Evolutionary conservation across 176 grass and related monocot genomes (phyloP).

Genomic region (Triticum turgidum): DNA sequence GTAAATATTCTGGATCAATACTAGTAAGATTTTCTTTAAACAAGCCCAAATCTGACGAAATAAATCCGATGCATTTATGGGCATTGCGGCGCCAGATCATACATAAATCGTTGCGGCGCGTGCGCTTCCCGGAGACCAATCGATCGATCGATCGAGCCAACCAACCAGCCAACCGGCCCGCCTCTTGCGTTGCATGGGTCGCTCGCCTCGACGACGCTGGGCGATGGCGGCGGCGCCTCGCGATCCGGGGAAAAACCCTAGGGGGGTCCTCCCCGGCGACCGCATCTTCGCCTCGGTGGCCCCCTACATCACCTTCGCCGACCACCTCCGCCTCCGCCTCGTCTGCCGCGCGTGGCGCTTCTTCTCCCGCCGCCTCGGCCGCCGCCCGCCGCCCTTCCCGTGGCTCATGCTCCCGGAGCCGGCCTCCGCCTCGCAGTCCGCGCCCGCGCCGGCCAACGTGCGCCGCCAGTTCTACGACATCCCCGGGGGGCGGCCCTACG

Average conservation of each 20-base stretch:
- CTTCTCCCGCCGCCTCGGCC: slow-evolving; percentile 21
- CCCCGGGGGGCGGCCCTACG: slow-evolving; percentile 28
- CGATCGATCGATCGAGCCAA: background rate
- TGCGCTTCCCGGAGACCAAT: background rate
- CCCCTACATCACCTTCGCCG: slow-evolving; percentile 28
- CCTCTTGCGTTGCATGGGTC: background rate
- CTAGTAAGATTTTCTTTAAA: background rate
- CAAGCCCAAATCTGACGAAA: background rate
- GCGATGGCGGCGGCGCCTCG: background rate
- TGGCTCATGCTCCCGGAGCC: slow-evolving; percentile 52
- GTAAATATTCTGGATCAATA: background rate
- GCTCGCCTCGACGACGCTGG: background rate
- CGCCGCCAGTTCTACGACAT: slow-evolving; percentile 47
- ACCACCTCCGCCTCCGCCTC: slow-evolving; percentile 37
- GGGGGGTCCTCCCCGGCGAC: background rate
- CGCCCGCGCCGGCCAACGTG: background rate
- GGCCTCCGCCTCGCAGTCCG: background rate
- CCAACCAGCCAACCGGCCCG: background rate
- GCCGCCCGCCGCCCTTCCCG: slow-evolving; percentile 42
- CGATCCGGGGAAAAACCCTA: background rate
- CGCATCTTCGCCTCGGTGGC: slow-evolving; percentile 27
- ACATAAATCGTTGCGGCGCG: background rate
- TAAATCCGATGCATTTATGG: slow-evolving; percentile 10
- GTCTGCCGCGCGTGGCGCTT: slow-evolving; percentile 30
- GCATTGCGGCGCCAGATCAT: background rate